Percentiles rank a stretch among this genome's conserved stretches.
These are phyloP conservation scores for Aspergillus aculeatinus DNA, from an alignment of 2,329 filamentous ascomycete species.

Conservation along the genomic window DNA sequence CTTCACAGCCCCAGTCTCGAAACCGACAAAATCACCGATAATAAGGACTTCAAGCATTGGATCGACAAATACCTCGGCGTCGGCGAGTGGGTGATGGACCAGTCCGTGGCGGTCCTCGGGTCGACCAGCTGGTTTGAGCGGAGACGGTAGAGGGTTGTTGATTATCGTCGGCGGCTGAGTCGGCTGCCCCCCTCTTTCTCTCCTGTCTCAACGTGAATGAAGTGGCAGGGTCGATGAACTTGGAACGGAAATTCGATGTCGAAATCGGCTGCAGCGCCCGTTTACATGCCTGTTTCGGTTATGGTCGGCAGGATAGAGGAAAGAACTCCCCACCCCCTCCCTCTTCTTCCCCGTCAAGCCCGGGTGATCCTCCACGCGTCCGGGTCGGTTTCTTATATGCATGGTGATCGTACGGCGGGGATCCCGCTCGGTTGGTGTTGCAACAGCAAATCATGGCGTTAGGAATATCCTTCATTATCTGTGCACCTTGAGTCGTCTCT, in stretches of 20 bases:
- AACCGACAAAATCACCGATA: constrained; percentile 79
- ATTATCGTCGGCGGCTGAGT: background rate
- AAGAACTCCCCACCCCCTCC: background rate
- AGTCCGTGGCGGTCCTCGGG: constrained; percentile 87
- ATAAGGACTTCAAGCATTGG: constrained; percentile 81
- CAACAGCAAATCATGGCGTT: constrained; percentile 22
- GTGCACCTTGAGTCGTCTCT: constrained; percentile 13
- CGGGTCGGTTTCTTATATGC: constrained; percentile 14
- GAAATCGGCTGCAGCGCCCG: background rate
- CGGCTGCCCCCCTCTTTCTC: background rate
- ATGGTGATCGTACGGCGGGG: constrained; percentile 8
- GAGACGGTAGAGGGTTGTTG: constrained; percentile 60
- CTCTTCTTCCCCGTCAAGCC: background rate
- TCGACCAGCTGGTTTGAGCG: constrained; percentile 89
- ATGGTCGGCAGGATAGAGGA: background rate
- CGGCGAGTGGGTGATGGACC: constrained; percentile 97
- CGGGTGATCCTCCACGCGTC: background rate
- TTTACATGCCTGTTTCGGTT: background rate
- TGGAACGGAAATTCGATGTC: background rate
- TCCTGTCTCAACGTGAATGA: background rate
- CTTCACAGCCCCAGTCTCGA: constrained; percentile 68
- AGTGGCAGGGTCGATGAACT: background rate
- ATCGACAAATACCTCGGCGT: constrained; percentile 90
- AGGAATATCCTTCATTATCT: constrained; percentile 17
- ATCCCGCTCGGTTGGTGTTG: constrained; percentile 6